Conservation (phyloP, 2,329 filamentous ascomycete species). For the Xylaria multiplex region DNA sequence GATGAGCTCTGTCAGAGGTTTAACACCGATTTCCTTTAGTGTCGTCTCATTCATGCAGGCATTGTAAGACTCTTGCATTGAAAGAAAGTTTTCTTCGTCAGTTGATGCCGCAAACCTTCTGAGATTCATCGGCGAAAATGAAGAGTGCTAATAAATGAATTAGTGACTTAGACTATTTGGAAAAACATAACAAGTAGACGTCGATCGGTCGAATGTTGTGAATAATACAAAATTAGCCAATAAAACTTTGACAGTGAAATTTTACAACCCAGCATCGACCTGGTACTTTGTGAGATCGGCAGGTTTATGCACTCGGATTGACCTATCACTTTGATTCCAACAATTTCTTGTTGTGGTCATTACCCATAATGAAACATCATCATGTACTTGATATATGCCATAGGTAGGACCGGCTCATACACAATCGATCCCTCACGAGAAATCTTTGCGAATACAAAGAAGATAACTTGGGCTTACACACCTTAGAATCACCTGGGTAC, state of each 20-base stretch:
- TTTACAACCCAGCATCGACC: background rate
- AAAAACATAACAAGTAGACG: background rate
- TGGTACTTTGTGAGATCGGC: background rate
- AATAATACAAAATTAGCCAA: background rate
- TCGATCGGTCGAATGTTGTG: background rate
- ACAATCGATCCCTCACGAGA: background rate
- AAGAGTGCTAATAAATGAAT: slow-evolving; percentile 55
- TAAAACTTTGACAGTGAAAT: background rate
- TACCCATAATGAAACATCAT: background rate
- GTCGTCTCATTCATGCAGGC: slow-evolving; percentile 72
- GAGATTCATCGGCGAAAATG: slow-evolving; percentile 58
- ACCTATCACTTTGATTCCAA: background rate
- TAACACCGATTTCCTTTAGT: slow-evolving; percentile 64
- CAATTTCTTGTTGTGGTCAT: background rate
- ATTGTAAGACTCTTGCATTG: slow-evolving; percentile 71
- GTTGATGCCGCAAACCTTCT: slow-evolving; percentile 52
- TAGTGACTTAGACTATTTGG: slow-evolving; percentile 32
- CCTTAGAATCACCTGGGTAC: slow-evolving; percentile 57
- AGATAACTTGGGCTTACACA: slow-evolving; percentile 33
- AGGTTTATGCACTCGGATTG: background rate
- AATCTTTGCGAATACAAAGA: background rate
- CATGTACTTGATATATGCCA: background rate
- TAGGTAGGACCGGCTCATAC: background rate
- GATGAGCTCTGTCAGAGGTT: slow-evolving; percentile 67
- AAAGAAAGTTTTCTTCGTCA: slow-evolving; percentile 72